Evolutionary conservation across 2,329 filamentous ascomycete genomes (phyloP).

Genomic region (Mycosphaerelloides madeirae): DNA sequence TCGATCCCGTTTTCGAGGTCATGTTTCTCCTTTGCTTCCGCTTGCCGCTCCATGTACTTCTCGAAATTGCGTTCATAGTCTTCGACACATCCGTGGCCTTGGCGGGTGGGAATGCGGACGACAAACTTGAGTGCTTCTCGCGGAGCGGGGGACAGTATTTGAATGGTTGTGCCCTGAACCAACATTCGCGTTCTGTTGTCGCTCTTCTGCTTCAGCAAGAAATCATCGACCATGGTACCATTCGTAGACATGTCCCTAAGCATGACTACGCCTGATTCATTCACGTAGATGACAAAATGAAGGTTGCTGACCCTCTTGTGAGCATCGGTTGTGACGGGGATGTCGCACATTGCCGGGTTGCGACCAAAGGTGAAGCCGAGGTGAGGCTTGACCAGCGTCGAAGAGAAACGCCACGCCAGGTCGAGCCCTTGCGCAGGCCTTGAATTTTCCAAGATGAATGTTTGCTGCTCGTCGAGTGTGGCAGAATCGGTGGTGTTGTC

Average conservation of each 20-base stretch:
- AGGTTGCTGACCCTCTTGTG: slow-evolving; percentile 78
- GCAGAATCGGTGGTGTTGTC: slow-evolving; percentile 29
- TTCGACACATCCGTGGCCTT: slow-evolving; percentile 54
- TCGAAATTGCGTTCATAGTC: slow-evolving; percentile 65
- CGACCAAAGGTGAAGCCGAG: slow-evolving; percentile 85
- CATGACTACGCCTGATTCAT: slow-evolving; percentile 81
- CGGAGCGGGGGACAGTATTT: slow-evolving; percentile 53
- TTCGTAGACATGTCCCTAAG: slow-evolving; percentile 94
- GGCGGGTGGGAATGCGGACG: slow-evolving; percentile 71
- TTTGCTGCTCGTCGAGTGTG: slow-evolving; percentile 25
- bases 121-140: slow-evolving; percentile 71
- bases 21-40: slow-evolving; percentile 12
- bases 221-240: slow-evolving; percentile 78
- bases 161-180: slow-evolving; percentile 66
- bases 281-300: slow-evolving; percentile 94
- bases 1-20: slow-evolving; percentile 5
- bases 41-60: slow-evolving; percentile 54
- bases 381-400: slow-evolving; percentile 60
- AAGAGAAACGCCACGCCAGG: slow-evolving; percentile 76
- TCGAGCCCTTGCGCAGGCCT: slow-evolving; percentile 46
- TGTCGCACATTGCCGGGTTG: slow-evolving; percentile 66
- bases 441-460: slow-evolving; percentile 28
- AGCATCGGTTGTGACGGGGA: slow-evolving; percentile 61
- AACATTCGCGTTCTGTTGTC: slow-evolving; percentile 55
- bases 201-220: slow-evolving; percentile 56